Conservation (phyloP, 306 rosid genomes). For the Bauhinia variegata region DNA sequence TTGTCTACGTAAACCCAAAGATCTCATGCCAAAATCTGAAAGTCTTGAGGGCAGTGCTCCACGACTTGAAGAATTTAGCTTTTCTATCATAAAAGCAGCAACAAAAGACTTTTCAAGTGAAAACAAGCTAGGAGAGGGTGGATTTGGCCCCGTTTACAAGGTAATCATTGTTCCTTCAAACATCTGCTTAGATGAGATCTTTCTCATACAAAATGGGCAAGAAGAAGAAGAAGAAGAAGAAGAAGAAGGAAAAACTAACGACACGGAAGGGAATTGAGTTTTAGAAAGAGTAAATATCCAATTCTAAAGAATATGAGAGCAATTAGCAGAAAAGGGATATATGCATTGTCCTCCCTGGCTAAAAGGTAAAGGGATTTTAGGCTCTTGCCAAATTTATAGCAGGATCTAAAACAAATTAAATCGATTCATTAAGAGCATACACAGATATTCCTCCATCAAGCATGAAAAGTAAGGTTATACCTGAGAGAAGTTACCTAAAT, state of each 20-base stretch:
- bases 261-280: too few species aligned
- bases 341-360: too few species aligned
- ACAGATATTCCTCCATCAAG: neutral
- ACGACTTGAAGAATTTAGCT: constrained; percentile 37
- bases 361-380: too few species aligned
- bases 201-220: too few species aligned
- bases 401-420: too few species aligned
- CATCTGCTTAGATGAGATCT: neutral
- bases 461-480: neutral
- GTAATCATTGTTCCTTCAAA: constrained; percentile 11
- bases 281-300: too few species aligned
- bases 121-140: constrained; percentile 51
- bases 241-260: too few species aligned
- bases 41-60: constrained; percentile 21
- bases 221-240: too few species aligned
- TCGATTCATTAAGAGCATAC: too few species aligned
- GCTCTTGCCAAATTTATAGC: too few species aligned
- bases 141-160: constrained; percentile 48
- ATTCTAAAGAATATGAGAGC: too few species aligned
- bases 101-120: constrained; percentile 41
- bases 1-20: neutral
- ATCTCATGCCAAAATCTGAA: neutral
- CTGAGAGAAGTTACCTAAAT: neutral
- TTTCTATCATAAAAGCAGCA: constrained; percentile 25
- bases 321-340: too few species aligned